Evolutionary conservation across 2,329 filamentous ascomycete genomes (phyloP), one percentile per base, ranked within the genome.

Genomic region (Gaeumannomyces tritici): DNA sequence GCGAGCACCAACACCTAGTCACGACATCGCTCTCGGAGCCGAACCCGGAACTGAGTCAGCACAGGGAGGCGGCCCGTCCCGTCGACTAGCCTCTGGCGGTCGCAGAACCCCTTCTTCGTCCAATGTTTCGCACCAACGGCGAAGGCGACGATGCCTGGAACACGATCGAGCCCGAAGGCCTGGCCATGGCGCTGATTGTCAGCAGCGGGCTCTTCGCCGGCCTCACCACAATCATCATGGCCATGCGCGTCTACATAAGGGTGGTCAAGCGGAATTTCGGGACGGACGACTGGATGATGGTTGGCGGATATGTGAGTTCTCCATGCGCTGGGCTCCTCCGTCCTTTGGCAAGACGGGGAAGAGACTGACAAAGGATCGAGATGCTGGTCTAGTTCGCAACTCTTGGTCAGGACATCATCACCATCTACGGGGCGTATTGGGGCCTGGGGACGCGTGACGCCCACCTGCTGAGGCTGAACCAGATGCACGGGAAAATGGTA

Each of bases 201-300:
- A 31, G 26, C 21, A 33, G 67, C 12, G 63, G 66, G 13, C 59
- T 60, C 54, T 66, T 65, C 57, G 66, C 67, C 1, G 65, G 65
- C 24, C n/a, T 69, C 28, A 67, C 68, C 0, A 67, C 65, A n/a
- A 18, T 58, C 27, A 65, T 69, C 42, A 66, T 68, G 2, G 62
- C 59, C 1, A 28, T 69, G 63, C 60, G 67, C n/a, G 65, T 69
- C 29, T 69, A 67, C 58, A 66, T 67, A 3, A 64, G 66, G 28
- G 15, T 61, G 9, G 15, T 18, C 2, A 33, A 21, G 21, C 9
- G 56, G 4, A 21, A 33, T 8, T 61, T 63, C 27, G 56, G 59
- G 2, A 31, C 31, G 5, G 62, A 63, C 27, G 62, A 63, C 9
- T 63, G 58, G 62, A 7, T 63, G 15, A 63, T 63, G 62, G 27